Conservation (phyloP, 441 rosid species). For the Viola pubescens region DNA sequence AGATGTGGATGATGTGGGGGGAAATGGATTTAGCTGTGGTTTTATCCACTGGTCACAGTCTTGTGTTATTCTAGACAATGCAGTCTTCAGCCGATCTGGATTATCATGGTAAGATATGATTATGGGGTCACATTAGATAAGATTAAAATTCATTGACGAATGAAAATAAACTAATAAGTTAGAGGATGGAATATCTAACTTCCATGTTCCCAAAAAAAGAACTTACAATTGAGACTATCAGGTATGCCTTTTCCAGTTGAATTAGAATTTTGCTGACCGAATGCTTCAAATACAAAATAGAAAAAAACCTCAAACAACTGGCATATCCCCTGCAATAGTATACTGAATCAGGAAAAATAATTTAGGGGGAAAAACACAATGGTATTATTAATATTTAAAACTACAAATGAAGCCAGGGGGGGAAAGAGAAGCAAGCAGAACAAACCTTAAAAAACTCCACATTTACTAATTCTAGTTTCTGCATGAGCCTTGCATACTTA, state of each 20-base stretch:
- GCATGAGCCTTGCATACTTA: slow-evolving; percentile 97
- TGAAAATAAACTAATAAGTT: neutral
- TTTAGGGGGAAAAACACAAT: slow-evolving; percentile 29
- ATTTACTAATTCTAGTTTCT: slow-evolving; percentile 88
- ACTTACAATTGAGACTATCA: slow-evolving; percentile 68
- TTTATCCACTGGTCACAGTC: slow-evolving; percentile 94
- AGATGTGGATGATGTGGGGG: slow-evolving; percentile 45
- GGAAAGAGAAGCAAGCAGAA: slow-evolving; percentile 5
- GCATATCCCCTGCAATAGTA: slow-evolving; percentile 87
- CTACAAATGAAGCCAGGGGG: slow-evolving; percentile 9
- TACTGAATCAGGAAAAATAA: slow-evolving; percentile 53
- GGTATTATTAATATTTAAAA: slow-evolving; percentile 15
- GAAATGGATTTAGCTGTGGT: slow-evolving; percentile 39
- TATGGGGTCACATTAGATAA: slow-evolving; percentile 1
- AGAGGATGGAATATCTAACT: neutral
- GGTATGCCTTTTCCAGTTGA: slow-evolving; percentile 51
- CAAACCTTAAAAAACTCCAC: slow-evolving; percentile 89
- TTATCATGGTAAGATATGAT: slow-evolving; percentile 14
- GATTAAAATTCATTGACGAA: neutral
- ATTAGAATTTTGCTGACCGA: slow-evolving; percentile 53
- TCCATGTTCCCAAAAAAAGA: neutral
- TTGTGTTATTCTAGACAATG: slow-evolving; percentile 74
- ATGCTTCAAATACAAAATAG: slow-evolving; percentile 67
- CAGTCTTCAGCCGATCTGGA: slow-evolving; percentile 76
- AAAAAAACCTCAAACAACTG: slow-evolving; percentile 84